These are phyloP conservation scores for Haplosporangium sp. DNA, from an alignment of 371 early-diverging fungal genomes.

Conservation along the genomic window DNA sequence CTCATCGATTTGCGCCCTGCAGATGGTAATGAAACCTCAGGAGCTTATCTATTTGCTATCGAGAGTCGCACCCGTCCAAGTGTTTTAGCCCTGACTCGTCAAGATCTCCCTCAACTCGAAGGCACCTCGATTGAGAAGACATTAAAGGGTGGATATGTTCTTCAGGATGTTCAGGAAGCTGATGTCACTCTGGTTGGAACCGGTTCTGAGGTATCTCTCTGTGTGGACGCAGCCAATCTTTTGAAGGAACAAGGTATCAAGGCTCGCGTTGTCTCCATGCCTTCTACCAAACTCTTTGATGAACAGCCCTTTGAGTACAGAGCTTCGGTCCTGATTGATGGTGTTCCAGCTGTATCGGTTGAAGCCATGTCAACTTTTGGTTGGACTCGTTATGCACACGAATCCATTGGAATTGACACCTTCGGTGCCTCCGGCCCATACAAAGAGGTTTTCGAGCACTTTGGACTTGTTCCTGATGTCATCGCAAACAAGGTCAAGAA, in stretches of 20 bases:
- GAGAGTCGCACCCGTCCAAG: slow-evolving; percentile 80
- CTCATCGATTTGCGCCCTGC: slow-evolving; percentile 92
- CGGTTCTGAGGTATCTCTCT: slow-evolving; percentile 96
- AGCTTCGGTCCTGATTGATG: slow-evolving; percentile 82
- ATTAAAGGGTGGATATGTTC: slow-evolving; percentile 85
- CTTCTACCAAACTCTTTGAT: slow-evolving; percentile 95
- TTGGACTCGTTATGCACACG: slow-evolving; percentile 96
- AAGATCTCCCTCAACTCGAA: slow-evolving; percentile 93
- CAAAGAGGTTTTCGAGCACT: slow-evolving; percentile 83
- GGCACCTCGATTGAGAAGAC: slow-evolving; percentile 85
- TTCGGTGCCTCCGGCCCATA: slow-evolving; percentile 97
- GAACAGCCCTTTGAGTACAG: slow-evolving; percentile 91
- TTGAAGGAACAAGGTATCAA: slow-evolving; percentile 68
- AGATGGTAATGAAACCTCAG: slow-evolving; percentile 97
- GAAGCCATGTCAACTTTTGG: slow-evolving; percentile 97
- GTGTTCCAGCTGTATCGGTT: slow-evolving; percentile 87
- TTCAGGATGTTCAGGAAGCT: slow-evolving; percentile 70
- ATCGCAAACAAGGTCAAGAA: slow-evolving; percentile 84
- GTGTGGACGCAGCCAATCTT: slow-evolving; percentile 85
- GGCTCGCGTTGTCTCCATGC: slow-evolving; percentile 96
- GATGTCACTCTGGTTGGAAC: slow-evolving; percentile 89
- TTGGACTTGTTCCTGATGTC: slow-evolving; percentile 83
- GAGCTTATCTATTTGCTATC: slow-evolving; percentile 88
- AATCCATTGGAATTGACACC: slow-evolving; percentile 92
- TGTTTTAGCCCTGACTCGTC: slow-evolving; percentile 94